Conservation (phyloP, 106 monocot genomes). For the Acorus gramineus region DNA sequence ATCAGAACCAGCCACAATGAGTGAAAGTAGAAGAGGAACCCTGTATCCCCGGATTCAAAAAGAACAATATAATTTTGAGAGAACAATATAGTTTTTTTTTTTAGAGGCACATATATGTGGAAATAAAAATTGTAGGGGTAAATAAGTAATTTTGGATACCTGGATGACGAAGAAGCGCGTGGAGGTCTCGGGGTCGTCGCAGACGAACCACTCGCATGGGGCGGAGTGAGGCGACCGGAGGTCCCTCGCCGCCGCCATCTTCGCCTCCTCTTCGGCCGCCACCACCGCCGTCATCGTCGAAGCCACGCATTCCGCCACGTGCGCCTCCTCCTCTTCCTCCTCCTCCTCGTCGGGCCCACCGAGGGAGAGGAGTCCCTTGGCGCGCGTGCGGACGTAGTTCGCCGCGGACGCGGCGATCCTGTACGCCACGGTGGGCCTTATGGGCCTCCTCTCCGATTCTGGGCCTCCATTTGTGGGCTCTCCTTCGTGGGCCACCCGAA, state of each 20-base stretch:
- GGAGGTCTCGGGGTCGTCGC: slow-evolving; percentile 53
- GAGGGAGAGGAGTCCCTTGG: slow-evolving; percentile 36
- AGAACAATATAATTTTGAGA: too few species aligned
- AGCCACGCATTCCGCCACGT: slow-evolving; percentile 19
- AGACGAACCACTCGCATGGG: slow-evolving; percentile 90
- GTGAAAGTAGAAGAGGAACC: neutral
- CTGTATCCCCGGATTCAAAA: neutral
- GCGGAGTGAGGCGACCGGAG: slow-evolving; percentile 65
- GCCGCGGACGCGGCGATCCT: slow-evolving; percentile 79
- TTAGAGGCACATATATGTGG: too few species aligned
- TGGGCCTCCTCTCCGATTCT: neutral
- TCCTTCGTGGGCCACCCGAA: slow-evolving; percentile 4
- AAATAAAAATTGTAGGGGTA: neutral
- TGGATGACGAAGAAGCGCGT: slow-evolving; percentile 80
- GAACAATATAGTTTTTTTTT: too few species aligned
- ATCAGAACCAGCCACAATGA: too few species aligned
- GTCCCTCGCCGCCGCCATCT: slow-evolving; percentile 61
- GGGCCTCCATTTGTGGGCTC: neutral
- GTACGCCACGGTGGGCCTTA: slow-evolving; percentile 38
- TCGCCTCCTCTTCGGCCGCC: slow-evolving; percentile 64
- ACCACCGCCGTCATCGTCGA: slow-evolving; percentile 82
- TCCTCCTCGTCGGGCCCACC: neutral
- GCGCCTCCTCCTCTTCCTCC: slow-evolving; percentile 44
- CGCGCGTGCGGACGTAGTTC: slow-evolving; percentile 53
- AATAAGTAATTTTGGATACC: slow-evolving; percentile 15